phyloP scores from a whole-genome alignment of 805 yeast species.

The Sugiyamaella qingdaonensis region DNA sequence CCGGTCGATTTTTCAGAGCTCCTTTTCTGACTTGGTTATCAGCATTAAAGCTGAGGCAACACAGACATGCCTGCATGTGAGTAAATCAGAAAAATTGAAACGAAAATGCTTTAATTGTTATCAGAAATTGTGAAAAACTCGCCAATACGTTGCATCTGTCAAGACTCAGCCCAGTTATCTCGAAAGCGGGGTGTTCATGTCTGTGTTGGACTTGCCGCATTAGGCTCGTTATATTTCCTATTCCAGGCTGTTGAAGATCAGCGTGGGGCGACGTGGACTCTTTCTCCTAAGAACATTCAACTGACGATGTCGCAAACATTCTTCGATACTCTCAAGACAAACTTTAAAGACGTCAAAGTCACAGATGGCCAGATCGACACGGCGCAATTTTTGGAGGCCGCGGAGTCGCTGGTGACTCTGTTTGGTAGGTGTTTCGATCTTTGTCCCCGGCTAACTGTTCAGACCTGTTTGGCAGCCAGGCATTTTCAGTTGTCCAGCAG shows the following conservation, averaged over 20 bases:
- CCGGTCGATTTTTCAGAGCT: too few relatives aligned
- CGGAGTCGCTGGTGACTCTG: slow-evolving; percentile 75
- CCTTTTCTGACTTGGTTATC: too few relatives aligned
- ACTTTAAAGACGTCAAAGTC: slow-evolving; percentile 69
- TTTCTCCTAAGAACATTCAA: slow-evolving; percentile 1
- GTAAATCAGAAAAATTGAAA: too few relatives aligned
- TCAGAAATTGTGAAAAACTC: too few relatives aligned
- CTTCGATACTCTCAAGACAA: slow-evolving; percentile 71
- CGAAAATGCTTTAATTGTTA: too few relatives aligned
- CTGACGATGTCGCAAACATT: slow-evolving; percentile 43
- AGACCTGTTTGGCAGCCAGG: slow-evolving; percentile 77
- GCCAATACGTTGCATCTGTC: too few relatives aligned
- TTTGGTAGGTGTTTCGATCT: slow-evolving; percentile 48
- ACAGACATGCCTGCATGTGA: too few relatives aligned
- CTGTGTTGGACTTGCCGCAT: not conserved
- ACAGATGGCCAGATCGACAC: slow-evolving; percentile 64
- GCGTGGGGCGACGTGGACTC: slow-evolving; percentile 2
- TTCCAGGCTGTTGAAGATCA: not conserved
- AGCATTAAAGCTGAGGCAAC: too few relatives aligned
- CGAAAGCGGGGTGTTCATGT: not conserved
- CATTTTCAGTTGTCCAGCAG: slow-evolving; percentile 77
- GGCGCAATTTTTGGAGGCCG: slow-evolving; percentile 71
- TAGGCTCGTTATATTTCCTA: not conserved
- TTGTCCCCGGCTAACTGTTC: not conserved
- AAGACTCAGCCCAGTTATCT: too few relatives aligned